Base-by-base conservation (phyloP, 1,139 yeast genomes). In the Geotrichum australiense region DNA sequence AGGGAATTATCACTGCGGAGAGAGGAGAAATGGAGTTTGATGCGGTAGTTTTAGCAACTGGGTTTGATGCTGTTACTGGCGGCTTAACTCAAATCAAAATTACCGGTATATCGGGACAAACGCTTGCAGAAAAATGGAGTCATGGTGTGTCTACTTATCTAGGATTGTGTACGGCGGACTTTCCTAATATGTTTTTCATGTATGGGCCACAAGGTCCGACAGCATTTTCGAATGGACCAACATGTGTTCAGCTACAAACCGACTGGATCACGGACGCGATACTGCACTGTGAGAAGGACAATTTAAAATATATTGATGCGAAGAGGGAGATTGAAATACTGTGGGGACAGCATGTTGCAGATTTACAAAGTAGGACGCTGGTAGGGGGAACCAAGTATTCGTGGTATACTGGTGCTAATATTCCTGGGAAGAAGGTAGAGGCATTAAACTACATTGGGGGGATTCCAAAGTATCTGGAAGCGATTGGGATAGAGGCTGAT, bases 151-250 rank as follows among this genome's bases (percentile, higher is more conserved):
- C 42, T 6, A 53, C 59, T 15, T 53, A 51, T 34, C 48, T 56
- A 14, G 62, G 63, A 6, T 39, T 57, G 24, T 39, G 57, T 8
- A 46, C 53, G 22, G 18, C 45, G 25, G 59, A 52, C 18, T 56
- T 49, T 45, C 63, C 59, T 41, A 59, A 55, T 43, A 47, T 59
- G 56, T 58, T 51, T 41, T 56, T 50, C 40, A 45, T 56, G 33
- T 59, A 59, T 39, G 63, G 63, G 5, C 62, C 63, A 6, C 61
- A 57, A 29, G 58, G 53, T 2, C 63, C 63, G 8, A 58, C 62
- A 14, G 55, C 59, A 2, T 56, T 59, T 39, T 48, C 51, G 20
- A 58, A 58, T 41, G 63, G 61, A 3, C 62, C 62, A n/a, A 50
- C 55, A 5, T 53, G 58, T 39, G 43, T 43, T 32, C 56, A 55